These are phyloP conservation scores for Coemansia sp. DNA, from an alignment of 192 early-diverging fungal genomes.

Conservation along the genomic window DNA sequence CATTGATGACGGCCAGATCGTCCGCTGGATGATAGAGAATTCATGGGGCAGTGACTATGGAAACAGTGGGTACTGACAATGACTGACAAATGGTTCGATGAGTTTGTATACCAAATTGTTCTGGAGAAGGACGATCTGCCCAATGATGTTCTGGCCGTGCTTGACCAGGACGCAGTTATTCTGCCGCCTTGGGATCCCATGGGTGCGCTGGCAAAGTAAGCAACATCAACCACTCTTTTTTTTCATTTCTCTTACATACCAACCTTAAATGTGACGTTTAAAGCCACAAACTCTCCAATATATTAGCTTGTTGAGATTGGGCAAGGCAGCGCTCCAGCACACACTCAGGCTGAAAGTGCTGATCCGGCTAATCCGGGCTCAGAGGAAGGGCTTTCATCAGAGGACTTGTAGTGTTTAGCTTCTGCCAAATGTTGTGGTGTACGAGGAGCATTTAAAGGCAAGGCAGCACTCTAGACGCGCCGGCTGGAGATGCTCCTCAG, in stretches of 20 bases:
- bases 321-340: too few relatives aligned
- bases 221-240: not conserved
- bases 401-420: too few relatives aligned
- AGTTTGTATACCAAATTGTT: constrained; percentile 82
- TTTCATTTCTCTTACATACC: not conserved
- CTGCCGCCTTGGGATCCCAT: constrained; percentile 80
- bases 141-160: constrained; percentile 61
- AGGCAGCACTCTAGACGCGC: too few relatives aligned
- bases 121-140: constrained; percentile 67
- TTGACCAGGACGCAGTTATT: constrained; percentile 64
- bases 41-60: constrained; percentile 66
- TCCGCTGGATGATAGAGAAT: constrained; percentile 80
- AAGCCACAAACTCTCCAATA: not conserved
- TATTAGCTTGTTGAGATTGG: too few relatives aligned
- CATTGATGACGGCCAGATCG: constrained; percentile 60
- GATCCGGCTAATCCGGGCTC: too few relatives aligned
- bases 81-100: constrained; percentile 75
- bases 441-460: too few relatives aligned
- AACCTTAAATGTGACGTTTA: not conserved
- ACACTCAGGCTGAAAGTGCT: too few relatives aligned
- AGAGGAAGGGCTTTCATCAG: too few relatives aligned
- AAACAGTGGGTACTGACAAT: constrained; percentile 75
- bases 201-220: constrained; percentile 64
- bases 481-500: too few relatives aligned
- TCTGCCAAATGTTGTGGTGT: too few relatives aligned